Evolutionary conservation across 108 stramenopile species (phyloP).

Genomic region (Cyclostephanos tholiformis): DNA sequence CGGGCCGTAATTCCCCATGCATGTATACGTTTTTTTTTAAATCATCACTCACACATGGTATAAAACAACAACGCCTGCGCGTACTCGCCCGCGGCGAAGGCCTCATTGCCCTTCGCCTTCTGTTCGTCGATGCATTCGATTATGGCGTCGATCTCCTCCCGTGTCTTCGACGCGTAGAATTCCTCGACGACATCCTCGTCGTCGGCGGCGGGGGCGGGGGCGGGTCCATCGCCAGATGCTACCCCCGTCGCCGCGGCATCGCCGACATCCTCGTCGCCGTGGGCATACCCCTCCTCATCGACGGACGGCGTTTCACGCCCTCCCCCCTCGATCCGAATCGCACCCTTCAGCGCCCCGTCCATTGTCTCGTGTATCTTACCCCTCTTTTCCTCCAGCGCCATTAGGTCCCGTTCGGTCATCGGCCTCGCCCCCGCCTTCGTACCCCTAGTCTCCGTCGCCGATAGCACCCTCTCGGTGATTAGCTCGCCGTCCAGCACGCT

Average conservation of each 20-base stretch:
- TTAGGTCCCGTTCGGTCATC: conserved; percentile 46
- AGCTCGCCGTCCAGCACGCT: conserved; percentile 63
- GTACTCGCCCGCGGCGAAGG: conserved; percentile 87
- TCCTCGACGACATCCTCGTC: conserved; percentile 71
- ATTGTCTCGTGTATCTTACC: conserved; percentile 58
- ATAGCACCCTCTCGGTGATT: conserved; percentile 71
- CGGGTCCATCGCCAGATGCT: conserved; percentile 37
- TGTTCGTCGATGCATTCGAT: conserved; percentile 72
- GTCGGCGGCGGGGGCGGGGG: conserved; percentile 22
- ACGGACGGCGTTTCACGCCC: background rate
- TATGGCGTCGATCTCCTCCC: conserved; percentile 66
- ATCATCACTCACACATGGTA: conserved; percentile 49
- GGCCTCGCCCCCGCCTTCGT: conserved; percentile 47
- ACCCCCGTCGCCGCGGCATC: conserved; percentile 7
- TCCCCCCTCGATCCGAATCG: conserved; percentile 42
- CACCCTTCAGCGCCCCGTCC: conserved; percentile 64
- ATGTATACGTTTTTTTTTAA: no score
- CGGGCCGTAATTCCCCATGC: no score
- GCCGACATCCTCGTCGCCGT: conserved; percentile 49
- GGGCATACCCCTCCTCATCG: conserved; percentile 34
- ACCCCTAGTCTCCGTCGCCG: conserved; percentile 60
- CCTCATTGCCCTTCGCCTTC: conserved; percentile 88
- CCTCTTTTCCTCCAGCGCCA: conserved; percentile 39
- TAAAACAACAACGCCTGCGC: conserved; percentile 88
- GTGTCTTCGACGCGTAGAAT: conserved; percentile 66